Evolutionary conservation across 2,329 filamentous ascomycete species (phyloP).

Genomic region (Ustulina deusta): DNA sequence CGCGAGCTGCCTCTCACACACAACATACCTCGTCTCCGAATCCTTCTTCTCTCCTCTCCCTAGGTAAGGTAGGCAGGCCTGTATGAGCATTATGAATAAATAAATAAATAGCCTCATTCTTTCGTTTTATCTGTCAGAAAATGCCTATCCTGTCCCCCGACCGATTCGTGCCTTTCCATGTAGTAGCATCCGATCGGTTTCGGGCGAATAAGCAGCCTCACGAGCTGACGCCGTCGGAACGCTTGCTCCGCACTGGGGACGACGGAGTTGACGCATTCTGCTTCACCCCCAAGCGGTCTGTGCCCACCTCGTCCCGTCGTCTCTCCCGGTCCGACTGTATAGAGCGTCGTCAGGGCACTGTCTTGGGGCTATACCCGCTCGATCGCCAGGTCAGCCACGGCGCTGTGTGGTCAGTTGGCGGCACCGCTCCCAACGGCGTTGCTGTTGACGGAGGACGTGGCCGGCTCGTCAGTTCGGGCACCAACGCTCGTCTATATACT

Average conservation of each 20-base stretch:
- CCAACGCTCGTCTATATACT: conserved; percentile 75
- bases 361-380: conserved; percentile 47
- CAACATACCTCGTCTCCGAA: background rate
- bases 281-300: conserved; percentile 49
- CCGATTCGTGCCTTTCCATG: conserved; percentile 64
- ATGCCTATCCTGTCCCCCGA: conserved; percentile 55
- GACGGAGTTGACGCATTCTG: conserved; percentile 60
- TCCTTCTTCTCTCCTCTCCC: conserved; percentile 31
- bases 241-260: conserved; percentile 57
- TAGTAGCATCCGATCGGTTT: conserved; percentile 58
- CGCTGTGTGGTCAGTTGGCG: conserved; percentile 82
- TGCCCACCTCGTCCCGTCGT: conserved; percentile 46
- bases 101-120: conserved; percentile 48
- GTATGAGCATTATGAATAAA: conserved; percentile 42
- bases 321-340: conserved; percentile 48
- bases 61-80: conserved; percentile 39
- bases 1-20: conserved; percentile 4
- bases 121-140: conserved; percentile 43
- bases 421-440: conserved; percentile 64
- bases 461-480: conserved; percentile 74
- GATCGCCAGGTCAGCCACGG: conserved; percentile 71
- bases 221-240: conserved; percentile 59
- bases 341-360: conserved; percentile 47
- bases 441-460: conserved; percentile 73
- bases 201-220: conserved; percentile 58